Conservation (phyloP, 1,284 basidiomycete species). For the Leccinum solheimii region DNA sequence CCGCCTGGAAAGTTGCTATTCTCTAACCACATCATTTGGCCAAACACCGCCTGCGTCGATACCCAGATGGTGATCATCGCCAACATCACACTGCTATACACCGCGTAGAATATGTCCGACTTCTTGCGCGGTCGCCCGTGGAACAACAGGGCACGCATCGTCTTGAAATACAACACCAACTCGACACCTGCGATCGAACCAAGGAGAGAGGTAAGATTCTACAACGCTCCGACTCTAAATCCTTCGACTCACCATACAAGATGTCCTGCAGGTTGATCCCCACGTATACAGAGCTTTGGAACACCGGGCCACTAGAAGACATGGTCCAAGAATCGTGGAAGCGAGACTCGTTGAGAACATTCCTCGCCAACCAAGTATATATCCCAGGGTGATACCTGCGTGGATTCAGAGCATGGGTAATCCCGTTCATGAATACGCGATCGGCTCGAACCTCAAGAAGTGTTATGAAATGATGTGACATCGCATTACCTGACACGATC, state of each 20-base stretch:
- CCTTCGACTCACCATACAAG: slow-evolving; percentile 23
- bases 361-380: slow-evolving; percentile 9
- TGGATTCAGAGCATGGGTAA: not conserved
- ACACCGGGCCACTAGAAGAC: slow-evolving; percentile 21
- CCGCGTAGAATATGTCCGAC: slow-evolving; percentile 21
- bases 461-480: not conserved
- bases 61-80: slow-evolving; percentile 25
- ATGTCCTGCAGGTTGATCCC: slow-evolving; percentile 29
- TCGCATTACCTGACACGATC: not conserved
- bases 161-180: slow-evolving; percentile 27
- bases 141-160: slow-evolving; percentile 22
- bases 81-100: slow-evolving; percentile 29
- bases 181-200: slow-evolving; percentile 18
- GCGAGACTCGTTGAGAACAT: not conserved
- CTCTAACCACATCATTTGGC: slow-evolving; percentile 29
- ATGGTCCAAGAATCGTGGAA: slow-evolving; percentile 7
- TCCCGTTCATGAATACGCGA: not conserved
- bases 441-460: not conserved
- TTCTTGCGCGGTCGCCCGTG: not conserved
- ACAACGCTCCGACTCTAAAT: too few relatives aligned
- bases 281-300: slow-evolving; percentile 30
- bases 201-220: not conserved
- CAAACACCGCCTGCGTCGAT: slow-evolving; percentile 27
- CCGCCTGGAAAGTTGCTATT: slow-evolving; percentile 18
- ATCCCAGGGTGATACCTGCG: not conserved